Base-by-base conservation (phyloP, 441 rosid genomes). In the Brassica hybrid region DNA sequence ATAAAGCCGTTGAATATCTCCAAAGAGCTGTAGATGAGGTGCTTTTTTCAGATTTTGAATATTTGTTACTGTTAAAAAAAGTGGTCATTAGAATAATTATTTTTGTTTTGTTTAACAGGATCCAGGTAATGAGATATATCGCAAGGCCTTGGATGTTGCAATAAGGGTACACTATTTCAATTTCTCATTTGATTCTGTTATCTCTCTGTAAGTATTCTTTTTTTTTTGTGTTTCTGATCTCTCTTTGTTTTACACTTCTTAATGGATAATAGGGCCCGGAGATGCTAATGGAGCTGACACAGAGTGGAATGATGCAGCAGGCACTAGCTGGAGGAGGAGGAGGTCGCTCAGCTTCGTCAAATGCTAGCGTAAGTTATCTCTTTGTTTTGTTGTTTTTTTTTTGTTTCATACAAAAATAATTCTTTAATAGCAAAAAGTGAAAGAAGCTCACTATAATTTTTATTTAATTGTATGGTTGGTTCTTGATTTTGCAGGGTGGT, bases 11-110 rank as follows among this genome's bases (percentile, higher is more conserved):
- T 7, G 83, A 80, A 4, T 85, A 62, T 72, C 87, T 77, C 74
- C 83, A 82, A 79, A 83, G 72, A 71, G 95, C 91, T 6, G 86
- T 75, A 10, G 81, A 83, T n/a, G 87, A 80, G 85, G 95, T 88
- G 71, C 21, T 7, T 7, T 23, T 71, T 4, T 27, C 32, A 27
- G 32, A 5, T 41, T 52, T 58, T 50, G 67, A 41, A 41, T 5
- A 48, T n/a, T 50, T 17, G 30, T 14, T 48, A 48, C 17, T n/a
- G 56, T 54, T 54, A 25, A 25, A 36, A 32, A 43, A n/a, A 23
- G 17, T 59, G 5, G 25, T 52, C 36, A 21, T 21, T 21, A 21
- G 7, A 60, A 67, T 30, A 82, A 52, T 17, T 13, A 9, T 41
- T 48, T n/a, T 56, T 56, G 72, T 57, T 48, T 19, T 3, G 11